Evolutionary conservation across 2,329 filamentous ascomycete species (phyloP), one percentile per base, ranked within the genome.

Genomic region (Herpotrichia juniperi): DNA sequence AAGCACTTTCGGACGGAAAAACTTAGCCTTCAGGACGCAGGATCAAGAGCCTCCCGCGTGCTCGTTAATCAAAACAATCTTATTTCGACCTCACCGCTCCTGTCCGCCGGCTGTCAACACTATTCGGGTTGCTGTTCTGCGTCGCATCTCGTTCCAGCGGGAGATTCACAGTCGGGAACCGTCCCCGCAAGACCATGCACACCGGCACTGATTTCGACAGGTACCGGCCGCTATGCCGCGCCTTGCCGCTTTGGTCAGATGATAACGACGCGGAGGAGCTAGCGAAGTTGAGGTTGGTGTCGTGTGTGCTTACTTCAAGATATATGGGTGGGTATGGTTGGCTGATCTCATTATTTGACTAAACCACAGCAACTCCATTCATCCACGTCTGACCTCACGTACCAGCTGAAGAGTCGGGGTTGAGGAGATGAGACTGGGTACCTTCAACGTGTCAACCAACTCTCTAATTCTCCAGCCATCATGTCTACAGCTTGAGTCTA

Each of bases 31-130:
- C 10, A 25, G 21, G 21, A 24, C 40, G 37, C 35, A 34, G 47
- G 37, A 43, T 45, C 9, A 48, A 46, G 52, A 55, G 52, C 52
- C 52, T 55, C 52, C 51, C 31, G 52, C 28, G 40, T 45, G 43
- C 34, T 39, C 28, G 48, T 51, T 21, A 40, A 54, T 32, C 30
- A 35, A 4, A 24, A 32, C 43, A 51, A 34, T 46, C 48, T 55
- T 48, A 43, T 48, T 55, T 48, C 25, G 32, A 48, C 52, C 24
- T 48, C 44, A 48, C 25, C 6, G 22, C 35, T 43, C 37, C 12
- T 24, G 25, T 22, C 19, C 21, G 19, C 37, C 12, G 37, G 14
- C 19, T 40, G 19, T 21, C 16, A 16, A 9, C 21, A 14, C 37
- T 14, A 7, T 22, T n/a, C n/a, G n/a, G 19, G 5, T 14, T 4